phyloP scores from a whole-genome alignment of 768 basidiomycete species.

The Trametes maxima region DNA sequence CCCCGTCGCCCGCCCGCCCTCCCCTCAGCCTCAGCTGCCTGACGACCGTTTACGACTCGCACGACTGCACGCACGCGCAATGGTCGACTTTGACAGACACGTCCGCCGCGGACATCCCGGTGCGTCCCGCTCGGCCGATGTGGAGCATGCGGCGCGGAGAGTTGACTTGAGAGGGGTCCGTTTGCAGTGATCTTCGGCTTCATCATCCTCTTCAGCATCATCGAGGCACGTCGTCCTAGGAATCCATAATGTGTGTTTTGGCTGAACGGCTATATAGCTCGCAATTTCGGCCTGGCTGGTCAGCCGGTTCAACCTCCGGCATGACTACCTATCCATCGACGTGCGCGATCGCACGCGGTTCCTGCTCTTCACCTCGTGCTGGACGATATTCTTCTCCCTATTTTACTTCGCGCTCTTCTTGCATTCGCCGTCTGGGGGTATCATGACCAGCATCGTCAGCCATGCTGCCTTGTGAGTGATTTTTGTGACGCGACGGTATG shows the following conservation, averaged over 20 bases:
- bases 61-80: conserved; percentile 3
- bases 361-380: conserved; percentile 69
- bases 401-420: conserved; percentile 59
- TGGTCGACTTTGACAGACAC: conserved; percentile 24
- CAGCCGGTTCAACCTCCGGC: conserved; percentile 56
- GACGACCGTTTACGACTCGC: conserved; percentile 19
- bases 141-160: not conserved
- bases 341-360: conserved; percentile 68
- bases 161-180: not conserved
- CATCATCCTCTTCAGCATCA: conserved; percentile 61
- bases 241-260: not conserved
- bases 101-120: conserved; percentile 28
- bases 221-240: conserved; percentile 51
- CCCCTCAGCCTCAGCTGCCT: not conserved
- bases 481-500: too few species aligned
- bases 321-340: conserved; percentile 49
- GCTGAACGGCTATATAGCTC: conserved; percentile 43
- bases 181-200: conserved; percentile 52
- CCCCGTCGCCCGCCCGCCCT: not conserved
- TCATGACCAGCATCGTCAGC: conserved; percentile 61
- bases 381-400: conserved; percentile 63
- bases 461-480: conserved; percentile 64
- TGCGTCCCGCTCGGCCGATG: conserved; percentile 3
- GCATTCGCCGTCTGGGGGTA: conserved; percentile 45
- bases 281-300: conserved; percentile 74